Base-by-base conservation (phyloP, 2,329 filamentous ascomycete genomes). In the Aspergillus novoparasiticus region DNA sequence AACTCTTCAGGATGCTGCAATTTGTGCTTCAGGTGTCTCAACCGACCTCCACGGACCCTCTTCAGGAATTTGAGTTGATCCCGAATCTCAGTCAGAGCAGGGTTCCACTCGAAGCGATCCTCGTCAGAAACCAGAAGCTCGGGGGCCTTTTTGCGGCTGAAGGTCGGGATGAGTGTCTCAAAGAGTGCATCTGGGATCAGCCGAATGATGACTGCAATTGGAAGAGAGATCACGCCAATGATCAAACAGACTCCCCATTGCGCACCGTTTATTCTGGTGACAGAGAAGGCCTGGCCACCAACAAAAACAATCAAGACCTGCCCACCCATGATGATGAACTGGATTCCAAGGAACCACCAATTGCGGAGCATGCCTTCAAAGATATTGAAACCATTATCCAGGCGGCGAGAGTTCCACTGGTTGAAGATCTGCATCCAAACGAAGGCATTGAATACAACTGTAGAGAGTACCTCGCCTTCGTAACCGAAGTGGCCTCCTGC, bases 271-370 rank as follows among this genome's bases (percentile, higher is more conserved):
- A 92, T 81, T 0, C 82, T 83, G 9, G 78, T 78, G 1, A 89
- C 87, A 12, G 87, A 85, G 72, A 93, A 91, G 0, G 89, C 89
- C 32, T 82, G 79, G 8, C 89, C 89, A 66, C 90, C 90, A 63
- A 90, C 84, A 69, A 90, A 90, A 63, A 92, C 83, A 71, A 92
- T 92, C 75, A 90, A 75, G n/a, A 89, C 82, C 71, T 92, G 90
- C 10, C 89, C 90, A 14, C 84, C 87, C 50, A 91, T 80, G 70
- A 91, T 92, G 70, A 90, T 82, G 28, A 83, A 72, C 70, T 90
- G 85, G 45, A 92, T 90, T 4, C 81, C 82, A 39, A 91, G 82
- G 67, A 82, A 82, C 77, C 79, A 82, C n/a, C 68, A 72, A 61
- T 82, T 82, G 57, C 72, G 73, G 51, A 73, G 70, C 28, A 81